Conservation (phyloP, 2,329 filamentous ascomycete genomes). For the Colletotrichum tanaceti region DNA sequence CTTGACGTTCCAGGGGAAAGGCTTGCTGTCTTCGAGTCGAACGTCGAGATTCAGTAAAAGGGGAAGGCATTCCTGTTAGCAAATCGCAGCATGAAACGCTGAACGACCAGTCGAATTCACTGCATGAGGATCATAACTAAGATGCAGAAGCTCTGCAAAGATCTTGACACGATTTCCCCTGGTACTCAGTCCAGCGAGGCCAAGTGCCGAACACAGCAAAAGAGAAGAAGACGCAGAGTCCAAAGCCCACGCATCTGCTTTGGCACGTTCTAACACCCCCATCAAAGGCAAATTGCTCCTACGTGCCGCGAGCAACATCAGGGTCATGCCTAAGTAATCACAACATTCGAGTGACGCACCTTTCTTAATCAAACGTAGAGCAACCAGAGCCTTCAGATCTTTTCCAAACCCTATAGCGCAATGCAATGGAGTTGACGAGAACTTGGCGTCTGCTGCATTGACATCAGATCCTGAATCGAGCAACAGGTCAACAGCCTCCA, state of each 20-base stretch:
- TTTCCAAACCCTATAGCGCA: neutral
- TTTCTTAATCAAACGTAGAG: neutral
- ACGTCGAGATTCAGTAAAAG: neutral
- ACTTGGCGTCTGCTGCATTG: too few relatives aligned
- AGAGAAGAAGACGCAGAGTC: neutral
- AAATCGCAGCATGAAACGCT: neutral
- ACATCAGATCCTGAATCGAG: neutral
- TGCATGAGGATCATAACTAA: neutral
- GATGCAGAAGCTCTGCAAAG: neutral
- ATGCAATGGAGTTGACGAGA: slow-evolving; percentile 5
- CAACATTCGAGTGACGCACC: neutral
- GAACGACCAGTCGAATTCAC: neutral
- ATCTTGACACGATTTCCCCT: neutral
- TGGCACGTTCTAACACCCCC: neutral
- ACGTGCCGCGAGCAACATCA: neutral
- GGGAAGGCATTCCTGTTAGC: neutral
- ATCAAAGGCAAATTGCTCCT: too few relatives aligned
- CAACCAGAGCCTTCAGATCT: neutral
- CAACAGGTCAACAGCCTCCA: neutral
- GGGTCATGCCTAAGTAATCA: neutral
- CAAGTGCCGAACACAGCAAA: neutral
- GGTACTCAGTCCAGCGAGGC: neutral
- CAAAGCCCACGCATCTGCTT: neutral
- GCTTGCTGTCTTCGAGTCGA: neutral
- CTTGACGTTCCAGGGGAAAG: neutral